Conservation (phyloP, 495 filamentous ascomycete species). For the Xylaria intraflava region DNA sequence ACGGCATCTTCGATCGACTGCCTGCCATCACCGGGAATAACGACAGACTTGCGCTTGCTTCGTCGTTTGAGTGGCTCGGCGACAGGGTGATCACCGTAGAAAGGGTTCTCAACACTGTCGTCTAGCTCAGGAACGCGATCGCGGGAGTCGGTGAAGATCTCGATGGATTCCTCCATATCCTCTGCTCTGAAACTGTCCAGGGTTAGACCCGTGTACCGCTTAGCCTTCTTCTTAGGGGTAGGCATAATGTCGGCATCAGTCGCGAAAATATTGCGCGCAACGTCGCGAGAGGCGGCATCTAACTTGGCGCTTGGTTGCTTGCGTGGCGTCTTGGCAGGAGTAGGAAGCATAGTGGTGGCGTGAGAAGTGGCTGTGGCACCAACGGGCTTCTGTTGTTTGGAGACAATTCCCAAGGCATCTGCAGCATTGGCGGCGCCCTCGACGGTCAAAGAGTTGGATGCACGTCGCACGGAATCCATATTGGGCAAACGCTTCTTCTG, state of each 20-base stretch:
- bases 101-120: constrained; percentile 64
- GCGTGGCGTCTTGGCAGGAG: constrained; percentile 82
- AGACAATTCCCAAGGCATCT: constrained; percentile 24
- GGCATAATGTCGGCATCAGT: constrained; percentile 52
- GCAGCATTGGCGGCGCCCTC: constrained; percentile 32
- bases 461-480: constrained; percentile 31
- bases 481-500: constrained; percentile 43
- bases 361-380: constrained; percentile 8
- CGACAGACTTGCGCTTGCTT: constrained; percentile 40
- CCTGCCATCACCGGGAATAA: constrained; percentile 47
- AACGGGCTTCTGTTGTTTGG: constrained; percentile 18
- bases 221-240: constrained; percentile 49
- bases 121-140: constrained; percentile 75
- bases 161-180: constrained; percentile 51
- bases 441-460: constrained; percentile 32
- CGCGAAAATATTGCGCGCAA: constrained; percentile 71
- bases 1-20: constrained; percentile 56
- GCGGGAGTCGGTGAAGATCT: constrained; percentile 85
- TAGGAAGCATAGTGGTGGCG: constrained; percentile 61
- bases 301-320: constrained; percentile 53
- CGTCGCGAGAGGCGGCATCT: constrained; percentile 50
- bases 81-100: constrained; percentile 44
- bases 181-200: constrained; percentile 64
- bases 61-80: constrained; percentile 31
- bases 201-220: constrained; percentile 55